Conservation (phyloP, 345 rosid genomes). For the Triadica sebifera region DNA sequence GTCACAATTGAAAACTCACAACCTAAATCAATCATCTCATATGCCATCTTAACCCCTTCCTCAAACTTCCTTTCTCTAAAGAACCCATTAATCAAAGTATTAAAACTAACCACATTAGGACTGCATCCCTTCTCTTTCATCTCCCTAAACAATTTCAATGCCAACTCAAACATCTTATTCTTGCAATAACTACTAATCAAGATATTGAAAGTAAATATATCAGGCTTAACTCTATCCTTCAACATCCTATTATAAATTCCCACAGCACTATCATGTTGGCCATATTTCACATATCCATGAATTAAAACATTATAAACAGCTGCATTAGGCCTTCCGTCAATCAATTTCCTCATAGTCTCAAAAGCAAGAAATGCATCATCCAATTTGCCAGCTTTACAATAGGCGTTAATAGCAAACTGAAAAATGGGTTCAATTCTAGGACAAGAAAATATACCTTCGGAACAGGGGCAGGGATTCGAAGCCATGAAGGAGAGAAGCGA, state of each 20-base stretch:
- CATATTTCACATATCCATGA: conserved; percentile 62
- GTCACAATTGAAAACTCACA: conserved; percentile 58
- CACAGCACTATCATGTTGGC: conserved; percentile 47
- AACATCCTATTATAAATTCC: conserved; percentile 57
- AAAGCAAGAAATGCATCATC: conserved; percentile 54
- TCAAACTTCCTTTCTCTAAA: conserved; percentile 56
- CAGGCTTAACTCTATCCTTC: conserved; percentile 63
- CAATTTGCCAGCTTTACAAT: conserved; percentile 57
- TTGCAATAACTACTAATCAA: conserved; percentile 68
- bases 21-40: conserved; percentile 74
- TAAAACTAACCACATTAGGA: conserved; percentile 81
- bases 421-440: conserved; percentile 63
- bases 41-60: conserved; percentile 68
- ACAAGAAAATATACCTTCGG: conserved; percentile 87
- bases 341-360: conserved; percentile 59
- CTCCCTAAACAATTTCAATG: conserved; percentile 66
- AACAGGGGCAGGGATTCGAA: conserved; percentile 73
- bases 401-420: conserved; percentile 48
- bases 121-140: conserved; percentile 69
- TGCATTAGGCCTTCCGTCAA: conserved; percentile 63
- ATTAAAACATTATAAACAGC: conserved; percentile 61
- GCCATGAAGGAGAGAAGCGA: conserved; percentile 58
- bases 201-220: conserved; percentile 67
- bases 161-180: conserved; percentile 47
- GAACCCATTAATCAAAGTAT: conserved; percentile 72